These are phyloP conservation scores for Globisporangium megalacanthum DNA, from an alignment of 352 stramenopile species.

Conservation along the genomic window DNA sequence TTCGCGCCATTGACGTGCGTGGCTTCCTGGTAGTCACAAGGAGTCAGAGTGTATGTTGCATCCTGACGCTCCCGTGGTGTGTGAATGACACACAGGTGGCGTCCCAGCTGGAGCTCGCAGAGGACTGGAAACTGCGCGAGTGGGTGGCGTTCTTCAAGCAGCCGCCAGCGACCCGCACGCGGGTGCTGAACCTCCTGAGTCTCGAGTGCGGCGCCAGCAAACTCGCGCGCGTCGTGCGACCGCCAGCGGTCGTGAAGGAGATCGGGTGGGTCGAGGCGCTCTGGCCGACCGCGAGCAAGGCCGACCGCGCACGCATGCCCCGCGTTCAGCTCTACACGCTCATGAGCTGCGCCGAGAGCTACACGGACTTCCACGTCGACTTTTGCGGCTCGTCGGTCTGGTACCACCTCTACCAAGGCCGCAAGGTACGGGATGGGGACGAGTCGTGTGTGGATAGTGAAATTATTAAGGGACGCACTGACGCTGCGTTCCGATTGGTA, in stretches of 20 bases:
- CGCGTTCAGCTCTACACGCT: slow-evolving; percentile 34
- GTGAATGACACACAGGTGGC: slow-evolving; percentile 20
- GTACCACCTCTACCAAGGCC: slow-evolving; percentile 35
- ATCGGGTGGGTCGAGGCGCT: slow-evolving; percentile 40
- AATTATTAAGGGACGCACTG: neutral
- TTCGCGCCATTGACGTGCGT: slow-evolving; percentile 32
- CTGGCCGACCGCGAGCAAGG: slow-evolving; percentile 17
- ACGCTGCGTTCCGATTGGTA: neutral
- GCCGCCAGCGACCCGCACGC: slow-evolving; percentile 10
- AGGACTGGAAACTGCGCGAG: slow-evolving; percentile 24
- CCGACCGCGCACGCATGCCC: slow-evolving; percentile 12
- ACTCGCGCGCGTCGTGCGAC: slow-evolving; percentile 19
- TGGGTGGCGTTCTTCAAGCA: slow-evolving; percentile 34
- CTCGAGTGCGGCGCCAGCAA: slow-evolving; percentile 30
- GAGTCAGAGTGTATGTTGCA: too few relatives aligned
- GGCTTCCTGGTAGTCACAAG: too few relatives aligned
- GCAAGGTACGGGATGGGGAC: slow-evolving; percentile 6
- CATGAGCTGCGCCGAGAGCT: slow-evolving; percentile 37
- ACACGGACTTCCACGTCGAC: slow-evolving; percentile 41
- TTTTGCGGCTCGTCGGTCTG: slow-evolving; percentile 42
- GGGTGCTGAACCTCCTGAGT: slow-evolving; percentile 32
- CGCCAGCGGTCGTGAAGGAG: slow-evolving; percentile 27
- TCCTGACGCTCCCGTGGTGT: neutral
- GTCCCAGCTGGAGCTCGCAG: slow-evolving; percentile 24
- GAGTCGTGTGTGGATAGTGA: neutral